These are phyloP conservation scores for Fusarium paranaense DNA, from an alignment of 2,329 filamentous ascomycete species.

Conservation along the genomic window DNA sequence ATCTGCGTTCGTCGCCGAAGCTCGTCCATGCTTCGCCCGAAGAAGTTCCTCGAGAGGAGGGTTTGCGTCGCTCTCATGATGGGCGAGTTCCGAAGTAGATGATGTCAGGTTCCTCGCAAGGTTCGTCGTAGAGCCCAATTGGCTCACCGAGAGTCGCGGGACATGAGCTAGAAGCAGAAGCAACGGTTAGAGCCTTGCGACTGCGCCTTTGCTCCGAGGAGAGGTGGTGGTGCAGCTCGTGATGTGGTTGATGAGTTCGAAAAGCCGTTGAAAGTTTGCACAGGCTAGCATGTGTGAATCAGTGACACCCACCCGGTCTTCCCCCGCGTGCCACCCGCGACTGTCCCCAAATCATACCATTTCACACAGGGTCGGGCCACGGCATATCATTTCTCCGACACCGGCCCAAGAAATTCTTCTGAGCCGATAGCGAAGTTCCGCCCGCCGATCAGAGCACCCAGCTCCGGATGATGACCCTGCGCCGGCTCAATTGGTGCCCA, in stretches of 20 bases:
- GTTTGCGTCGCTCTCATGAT: slow-evolving; percentile 62
- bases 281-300: slow-evolving; percentile 20
- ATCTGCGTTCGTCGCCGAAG: slow-evolving; percentile 67
- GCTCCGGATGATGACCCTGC: slow-evolving; percentile 23
- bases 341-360: not conserved
- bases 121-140: slow-evolving; percentile 37
- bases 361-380: slow-evolving; percentile 15
- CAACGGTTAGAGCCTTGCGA: not conserved
- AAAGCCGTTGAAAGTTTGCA: slow-evolving; percentile 15
- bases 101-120: slow-evolving; percentile 8
- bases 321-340: not conserved
- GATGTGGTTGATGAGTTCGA: slow-evolving; percentile 6
- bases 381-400: slow-evolving; percentile 38
- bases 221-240: not conserved
- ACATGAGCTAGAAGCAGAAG: slow-evolving; percentile 30
- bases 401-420: slow-evolving; percentile 44
- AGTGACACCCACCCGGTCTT: not conserved
- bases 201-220: not conserved
- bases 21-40: slow-evolving; percentile 69
- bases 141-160: slow-evolving; percentile 43
- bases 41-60: slow-evolving; percentile 64
- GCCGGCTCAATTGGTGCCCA: slow-evolving; percentile 19
- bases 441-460: not conserved
- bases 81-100: slow-evolving; percentile 4
- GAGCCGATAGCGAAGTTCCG: not conserved